A percentile compares a stretch with the other conserved stretches of the same genome.
Evolutionary conservation across 495 filamentous ascomycete species (phyloP).

Genomic region (Patellaria atrata): DNA sequence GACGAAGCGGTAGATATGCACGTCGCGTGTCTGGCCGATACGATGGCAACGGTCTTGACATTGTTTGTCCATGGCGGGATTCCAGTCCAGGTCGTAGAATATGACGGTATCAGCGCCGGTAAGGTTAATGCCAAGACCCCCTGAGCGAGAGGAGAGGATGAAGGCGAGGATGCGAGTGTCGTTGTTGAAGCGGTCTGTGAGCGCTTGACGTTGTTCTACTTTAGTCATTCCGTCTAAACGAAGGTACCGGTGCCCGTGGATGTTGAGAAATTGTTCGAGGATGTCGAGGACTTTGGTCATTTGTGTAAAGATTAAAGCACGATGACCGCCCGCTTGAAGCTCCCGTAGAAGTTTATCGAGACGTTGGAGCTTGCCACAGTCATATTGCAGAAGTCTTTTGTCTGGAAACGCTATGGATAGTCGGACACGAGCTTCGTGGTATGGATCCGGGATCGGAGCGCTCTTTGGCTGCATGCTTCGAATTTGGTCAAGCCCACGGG

Average conservation of each 20-base stretch:
- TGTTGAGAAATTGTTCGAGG: conserved; percentile 93
- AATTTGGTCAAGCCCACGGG: conserved; percentile 12
- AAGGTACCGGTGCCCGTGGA: conserved; percentile 92
- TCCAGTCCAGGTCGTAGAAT: conserved; percentile 99
- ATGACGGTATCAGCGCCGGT: conserved; percentile 97
- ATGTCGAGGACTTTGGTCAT: conserved; percentile 99
- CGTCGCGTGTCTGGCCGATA: conserved; percentile 94
- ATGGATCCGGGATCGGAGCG: conserved; percentile 53
- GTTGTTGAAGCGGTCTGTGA: conserved; percentile 95
- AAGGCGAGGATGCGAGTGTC: conserved; percentile 84
- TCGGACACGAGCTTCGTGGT: conserved; percentile 86
- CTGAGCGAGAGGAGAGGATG: conserved; percentile 88
- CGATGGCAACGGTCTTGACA: conserved; percentile 97
- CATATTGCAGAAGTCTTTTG: conserved; percentile 86
- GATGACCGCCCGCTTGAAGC: conserved; percentile 78
- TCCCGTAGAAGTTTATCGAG: conserved; percentile 77
- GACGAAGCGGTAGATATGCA: conserved; percentile 95
- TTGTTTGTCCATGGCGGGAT: conserved; percentile 99
- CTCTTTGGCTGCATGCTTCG: conserved; percentile 13
- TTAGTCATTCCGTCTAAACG: conserved; percentile 91
- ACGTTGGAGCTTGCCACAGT: conserved; percentile 92
- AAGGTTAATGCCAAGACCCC: conserved; percentile 89
- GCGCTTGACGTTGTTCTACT: conserved; percentile 84
- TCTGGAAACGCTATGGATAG: conserved; percentile 95
- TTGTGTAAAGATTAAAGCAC: conserved; percentile 94